Conservation (phyloP, 78 protist genomes). For the Isochrysis galbana region DNA sequence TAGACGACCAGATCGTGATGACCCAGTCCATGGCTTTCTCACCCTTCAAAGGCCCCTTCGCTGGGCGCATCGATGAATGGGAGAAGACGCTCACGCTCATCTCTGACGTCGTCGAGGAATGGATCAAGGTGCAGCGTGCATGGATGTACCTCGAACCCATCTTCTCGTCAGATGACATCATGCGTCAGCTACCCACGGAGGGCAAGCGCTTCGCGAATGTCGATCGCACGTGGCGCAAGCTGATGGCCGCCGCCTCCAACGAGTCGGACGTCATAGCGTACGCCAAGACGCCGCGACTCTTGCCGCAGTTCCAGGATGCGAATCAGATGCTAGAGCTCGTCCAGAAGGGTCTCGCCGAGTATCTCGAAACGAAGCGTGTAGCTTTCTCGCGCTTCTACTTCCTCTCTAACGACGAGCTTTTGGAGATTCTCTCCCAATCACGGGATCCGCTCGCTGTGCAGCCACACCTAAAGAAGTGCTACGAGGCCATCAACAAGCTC, state of each 20-base stretch:
- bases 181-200: slow-evolving; percentile 78
- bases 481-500: slow-evolving; percentile 1
- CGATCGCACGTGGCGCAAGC: slow-evolving; percentile 58
- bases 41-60: slow-evolving; percentile 71
- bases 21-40: slow-evolving; percentile 81
- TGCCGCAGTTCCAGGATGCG: slow-evolving; percentile 58
- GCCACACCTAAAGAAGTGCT: slow-evolving; percentile 51
- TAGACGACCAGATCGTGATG: slow-evolving; percentile 82
- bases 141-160: slow-evolving; percentile 93
- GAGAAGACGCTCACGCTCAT: slow-evolving; percentile 20
- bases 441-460: slow-evolving; percentile 64
- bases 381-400: slow-evolving; percentile 91
- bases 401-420: slow-evolving; percentile 86
- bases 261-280: slow-evolving; percentile 54
- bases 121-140: slow-evolving; percentile 78
- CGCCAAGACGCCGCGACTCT: slow-evolving; percentile 35
- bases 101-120: slow-evolving; percentile 77
- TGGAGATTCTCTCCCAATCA: slow-evolving; percentile 81
- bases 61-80: slow-evolving; percentile 73
- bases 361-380: slow-evolving; percentile 83
- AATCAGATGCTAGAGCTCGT: slow-evolving; percentile 74
- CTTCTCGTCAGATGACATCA: slow-evolving; percentile 85
- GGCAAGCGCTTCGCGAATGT: slow-evolving; percentile 57
- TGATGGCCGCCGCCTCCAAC: slow-evolving; percentile 23
- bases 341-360: slow-evolving; percentile 80